Percentiles rank a stretch among this genome's conserved stretches.
These are phyloP conservation scores for Boeremia lycopersici DNA, from an alignment of 2,329 filamentous ascomycete species.

Conservation along the genomic window DNA sequence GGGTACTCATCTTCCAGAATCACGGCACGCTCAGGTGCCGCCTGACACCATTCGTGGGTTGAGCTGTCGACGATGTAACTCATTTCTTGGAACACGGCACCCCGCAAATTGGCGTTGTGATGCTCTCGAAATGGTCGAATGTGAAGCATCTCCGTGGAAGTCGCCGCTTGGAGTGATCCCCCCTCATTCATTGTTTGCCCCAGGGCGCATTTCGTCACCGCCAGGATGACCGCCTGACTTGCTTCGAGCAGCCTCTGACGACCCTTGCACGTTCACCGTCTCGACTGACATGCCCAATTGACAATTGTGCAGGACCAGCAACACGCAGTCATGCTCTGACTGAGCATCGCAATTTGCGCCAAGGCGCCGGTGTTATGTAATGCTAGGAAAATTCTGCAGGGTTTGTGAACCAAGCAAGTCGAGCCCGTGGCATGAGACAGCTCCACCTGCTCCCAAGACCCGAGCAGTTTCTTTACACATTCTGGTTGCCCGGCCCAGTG, in stretches of 20 bases:
- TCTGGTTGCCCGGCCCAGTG: conserved; percentile 25
- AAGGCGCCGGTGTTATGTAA: conserved; percentile 40
- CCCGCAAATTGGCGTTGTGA: conserved; percentile 37
- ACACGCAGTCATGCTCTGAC: conserved; percentile 19
- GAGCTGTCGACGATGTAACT: neutral
- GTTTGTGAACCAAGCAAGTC: conserved; percentile 25
- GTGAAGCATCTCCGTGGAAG: conserved; percentile 42
- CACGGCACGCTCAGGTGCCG: conserved; percentile 22
- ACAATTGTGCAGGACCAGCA: conserved; percentile 30
- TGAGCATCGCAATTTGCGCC: conserved; percentile 29
- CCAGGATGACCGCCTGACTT: conserved; percentile 15
- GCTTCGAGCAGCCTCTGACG: conserved; percentile 1
- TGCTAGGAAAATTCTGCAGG: conserved; percentile 33
- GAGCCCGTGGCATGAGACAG: conserved; percentile 27
- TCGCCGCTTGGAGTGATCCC: conserved; percentile 9
- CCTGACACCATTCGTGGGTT: conserved; percentile 22
- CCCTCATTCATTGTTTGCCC: conserved; percentile 5
- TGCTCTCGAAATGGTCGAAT: conserved; percentile 22
- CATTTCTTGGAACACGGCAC: conserved; percentile 13
- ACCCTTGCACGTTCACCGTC: conserved; percentile 3
- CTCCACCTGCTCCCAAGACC: conserved; percentile 33
- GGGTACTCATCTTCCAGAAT: conserved; percentile 16
- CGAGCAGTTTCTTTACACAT: conserved; percentile 31
- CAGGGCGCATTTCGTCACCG: conserved; percentile 14
- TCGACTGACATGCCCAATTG: conserved; percentile 15